phyloP scores from a whole-genome alignment of 2,329 filamentous ascomycete species.

The Metarhizium sp. region DNA sequence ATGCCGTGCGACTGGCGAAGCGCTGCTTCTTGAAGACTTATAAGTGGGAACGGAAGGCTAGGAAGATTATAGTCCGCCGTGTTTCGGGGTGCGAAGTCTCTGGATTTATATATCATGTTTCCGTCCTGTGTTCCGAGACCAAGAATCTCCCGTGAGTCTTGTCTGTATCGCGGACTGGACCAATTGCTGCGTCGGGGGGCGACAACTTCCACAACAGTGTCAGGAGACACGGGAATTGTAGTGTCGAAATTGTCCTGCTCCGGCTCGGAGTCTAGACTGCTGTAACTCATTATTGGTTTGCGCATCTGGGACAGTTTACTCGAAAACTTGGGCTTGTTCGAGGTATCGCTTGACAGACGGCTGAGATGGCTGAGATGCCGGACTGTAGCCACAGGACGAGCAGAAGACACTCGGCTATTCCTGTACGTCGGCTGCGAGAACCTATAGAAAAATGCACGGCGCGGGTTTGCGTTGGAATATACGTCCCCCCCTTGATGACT shows the following conservation, averaged over 20 bases:
- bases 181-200: background rate
- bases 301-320: slow-evolving; percentile 13
- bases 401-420: slow-evolving; percentile 9
- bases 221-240: background rate
- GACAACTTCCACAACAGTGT: background rate
- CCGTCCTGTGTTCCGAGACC: background rate
- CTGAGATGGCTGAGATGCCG: slow-evolving; percentile 18
- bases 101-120: background rate
- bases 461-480: background rate
- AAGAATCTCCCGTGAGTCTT: slow-evolving; percentile 6
- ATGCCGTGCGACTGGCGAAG: slow-evolving; percentile 22
- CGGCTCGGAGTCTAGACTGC: slow-evolving; percentile 20
- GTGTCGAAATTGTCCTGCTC: background rate
- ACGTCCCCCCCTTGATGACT: slow-evolving; percentile 8
- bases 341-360: slow-evolving; percentile 12
- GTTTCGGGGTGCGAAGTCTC: slow-evolving; percentile 11
- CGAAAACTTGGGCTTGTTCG: background rate
- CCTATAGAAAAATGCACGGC: background rate
- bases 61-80: slow-evolving; percentile 12
- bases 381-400: slow-evolving; percentile 14
- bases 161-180: background rate
- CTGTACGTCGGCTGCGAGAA: slow-evolving; percentile 11
- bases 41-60: slow-evolving; percentile 24
- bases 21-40: slow-evolving; percentile 28
- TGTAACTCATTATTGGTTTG: slow-evolving; percentile 18